Conservation (phyloP, 495 filamentous ascomycete genomes). For the Penicillium silybi region DNA sequence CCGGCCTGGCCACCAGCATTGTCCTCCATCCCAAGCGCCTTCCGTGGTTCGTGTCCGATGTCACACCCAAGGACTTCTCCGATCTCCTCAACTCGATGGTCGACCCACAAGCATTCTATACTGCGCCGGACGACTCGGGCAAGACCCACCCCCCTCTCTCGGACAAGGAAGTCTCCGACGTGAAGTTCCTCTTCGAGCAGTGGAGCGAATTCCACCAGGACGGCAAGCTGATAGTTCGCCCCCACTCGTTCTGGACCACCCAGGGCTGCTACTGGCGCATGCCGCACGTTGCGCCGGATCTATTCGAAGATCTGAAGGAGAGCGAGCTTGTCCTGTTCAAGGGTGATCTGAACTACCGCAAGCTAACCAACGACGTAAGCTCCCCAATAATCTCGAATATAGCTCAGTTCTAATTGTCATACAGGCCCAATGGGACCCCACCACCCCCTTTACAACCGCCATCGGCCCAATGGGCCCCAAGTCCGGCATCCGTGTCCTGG, state of each 20-base stretch:
- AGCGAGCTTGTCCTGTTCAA: conserved; percentile 94
- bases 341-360: conserved; percentile 93
- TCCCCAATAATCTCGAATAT: conserved; percentile 6
- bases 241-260: conserved; percentile 87
- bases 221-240: conserved; percentile 72
- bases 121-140: conserved; percentile 61
- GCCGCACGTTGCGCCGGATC: conserved; percentile 57
- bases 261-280: conserved; percentile 83
- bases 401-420: background rate
- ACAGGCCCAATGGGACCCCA: conserved; percentile 79
- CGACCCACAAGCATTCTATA: conserved; percentile 72
- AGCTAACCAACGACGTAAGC: conserved; percentile 81
- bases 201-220: conserved; percentile 78
- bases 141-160: conserved; percentile 55
- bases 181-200: conserved; percentile 72
- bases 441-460: conserved; percentile 79
- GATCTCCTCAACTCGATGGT: conserved; percentile 74
- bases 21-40: conserved; percentile 92
- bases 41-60: conserved; percentile 97
- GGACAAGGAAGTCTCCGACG: conserved; percentile 60
- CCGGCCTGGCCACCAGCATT: conserved; percentile 77
- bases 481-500: conserved; percentile 75
- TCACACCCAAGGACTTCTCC: conserved; percentile 77
- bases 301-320: conserved; percentile 75
- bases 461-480: conserved; percentile 81